Conservation (phyloP, 148 eudicot species). For the Nepenthes gracilis region DNA sequence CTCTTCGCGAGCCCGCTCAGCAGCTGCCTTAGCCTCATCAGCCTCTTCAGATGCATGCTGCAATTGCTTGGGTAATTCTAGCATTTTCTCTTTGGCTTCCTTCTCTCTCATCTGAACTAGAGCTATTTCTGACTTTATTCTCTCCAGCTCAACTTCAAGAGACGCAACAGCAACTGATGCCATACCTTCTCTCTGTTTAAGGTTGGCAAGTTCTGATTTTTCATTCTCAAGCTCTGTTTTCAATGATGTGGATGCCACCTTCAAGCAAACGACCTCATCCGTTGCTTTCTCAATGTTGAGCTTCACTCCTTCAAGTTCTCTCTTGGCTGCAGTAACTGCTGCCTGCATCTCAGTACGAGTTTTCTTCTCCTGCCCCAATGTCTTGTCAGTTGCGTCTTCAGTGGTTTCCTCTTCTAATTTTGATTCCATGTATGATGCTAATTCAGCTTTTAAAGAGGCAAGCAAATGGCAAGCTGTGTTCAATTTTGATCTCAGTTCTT, state of each 20-base stretch:
- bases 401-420: slow-evolving; percentile 40
- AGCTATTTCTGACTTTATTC: slow-evolving; percentile 60
- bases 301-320: slow-evolving; percentile 71
- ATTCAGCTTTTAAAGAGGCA: slow-evolving; percentile 56
- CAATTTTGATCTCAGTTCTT: slow-evolving; percentile 60
- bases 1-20: slow-evolving; percentile 52
- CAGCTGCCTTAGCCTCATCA: slow-evolving; percentile 54
- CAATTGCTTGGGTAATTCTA: slow-evolving; percentile 58
- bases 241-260: slow-evolving; percentile 55
- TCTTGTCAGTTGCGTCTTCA: slow-evolving; percentile 2
- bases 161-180: slow-evolving; percentile 70
- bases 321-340: slow-evolving; percentile 37
- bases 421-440: slow-evolving; percentile 85
- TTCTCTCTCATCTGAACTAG: slow-evolving; percentile 51
- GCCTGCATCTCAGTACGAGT: slow-evolving; percentile 49
- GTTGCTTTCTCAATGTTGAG: slow-evolving; percentile 56
- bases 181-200: slow-evolving; percentile 86
- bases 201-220: slow-evolving; percentile 34
- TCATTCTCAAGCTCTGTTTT: slow-evolving; percentile 66
- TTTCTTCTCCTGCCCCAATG: slow-evolving; percentile 11
- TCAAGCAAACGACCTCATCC: slow-evolving; percentile 50
- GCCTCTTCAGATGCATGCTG: slow-evolving; percentile 74
- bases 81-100: slow-evolving; percentile 60
- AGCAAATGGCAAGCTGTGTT: slow-evolving; percentile 51
- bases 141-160: slow-evolving; percentile 73